Evolutionary conservation across 768 basidiomycete genomes (phyloP), one percentile per base, ranked within the genome.

Genomic region (Kwoniella europaea): DNA sequence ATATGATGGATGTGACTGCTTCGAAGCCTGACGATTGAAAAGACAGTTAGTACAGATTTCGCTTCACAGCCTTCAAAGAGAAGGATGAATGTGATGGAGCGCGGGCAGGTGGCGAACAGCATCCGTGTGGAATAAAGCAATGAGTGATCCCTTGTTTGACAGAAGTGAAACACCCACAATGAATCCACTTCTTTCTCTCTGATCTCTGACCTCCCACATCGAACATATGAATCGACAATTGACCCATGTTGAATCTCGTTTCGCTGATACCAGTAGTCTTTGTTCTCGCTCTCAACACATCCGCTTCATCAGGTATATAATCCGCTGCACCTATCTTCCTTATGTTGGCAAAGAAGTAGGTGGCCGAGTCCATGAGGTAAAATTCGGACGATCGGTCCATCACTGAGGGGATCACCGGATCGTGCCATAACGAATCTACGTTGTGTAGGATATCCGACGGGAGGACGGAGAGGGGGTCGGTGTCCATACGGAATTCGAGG

Each of bases 291-390:
- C 93, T 86, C 29, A 98, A 85, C 2, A 96, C 91, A 79, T 98
- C 95, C 7, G 88, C 89, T 78, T 92, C 91, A 20, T 90, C 91
- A 0, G 95, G 95, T 0, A 91, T 85, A 79, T 95, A 98, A n/a
- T 88, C 89, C 0, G 88, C 87, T 1, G 88, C 83, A 1, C 92
- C 92, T 81, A 98, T 94, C 56, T 94, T 89, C n/a, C 88, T 84
- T 10, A 94, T 90, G 64, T 93, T 89, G 12, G 87, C 86, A 84
- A 97, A 95, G 85, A 98, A 98, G 83, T 96, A 96, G 55, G 87
- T 86, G 0, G 95, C 95, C n/a, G 89, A 92, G 80, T 97, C 95
- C 93, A 95, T 96, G 15, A 97, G 86, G 80, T 96, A 95, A 77
- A 96, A 96, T 65, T 94, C 90, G 80, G 82, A 84, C 52, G 76